These are phyloP conservation scores for Leccinum aurantiacum DNA, from an alignment of 768 basidiomycete species.

Conservation along the genomic window DNA sequence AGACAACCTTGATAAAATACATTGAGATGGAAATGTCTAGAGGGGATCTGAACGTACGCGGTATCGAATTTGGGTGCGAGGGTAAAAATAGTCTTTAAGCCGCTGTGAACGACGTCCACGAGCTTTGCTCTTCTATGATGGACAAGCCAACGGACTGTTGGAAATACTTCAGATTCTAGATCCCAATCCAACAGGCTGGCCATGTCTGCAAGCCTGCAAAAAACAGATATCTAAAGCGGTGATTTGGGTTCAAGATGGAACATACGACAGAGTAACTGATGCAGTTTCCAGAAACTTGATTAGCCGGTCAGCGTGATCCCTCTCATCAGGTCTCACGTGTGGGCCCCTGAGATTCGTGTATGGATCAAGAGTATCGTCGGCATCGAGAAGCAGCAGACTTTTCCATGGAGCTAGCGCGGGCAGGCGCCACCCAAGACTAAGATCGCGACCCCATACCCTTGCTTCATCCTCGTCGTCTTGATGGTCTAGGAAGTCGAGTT, in stretches of 20 bases:
- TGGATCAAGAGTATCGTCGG: slow-evolving; percentile 55
- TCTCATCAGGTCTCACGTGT: slow-evolving; percentile 63
- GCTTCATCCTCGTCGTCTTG: slow-evolving; percentile 53
- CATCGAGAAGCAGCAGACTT: slow-evolving; percentile 74
- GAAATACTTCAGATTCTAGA: slow-evolving; percentile 77
- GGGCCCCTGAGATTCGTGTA: slow-evolving; percentile 59
- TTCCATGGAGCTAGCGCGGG: slow-evolving; percentile 89
- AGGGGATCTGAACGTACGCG: slow-evolving; percentile 46
- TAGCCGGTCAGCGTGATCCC: slow-evolving; percentile 66
- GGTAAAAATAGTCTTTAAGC: slow-evolving; percentile 80
- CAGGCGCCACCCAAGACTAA: slow-evolving; percentile 70
- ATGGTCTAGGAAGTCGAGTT: slow-evolving; percentile 48
- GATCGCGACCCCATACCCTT: slow-evolving; percentile 63
- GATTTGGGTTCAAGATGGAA: slow-evolving; percentile 12
- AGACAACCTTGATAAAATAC: slow-evolving; percentile 26
- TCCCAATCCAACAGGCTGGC: slow-evolving; percentile 82
- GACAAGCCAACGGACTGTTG: slow-evolving; percentile 90
- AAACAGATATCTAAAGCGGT: neutral
- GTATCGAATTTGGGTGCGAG: slow-evolving; percentile 63
- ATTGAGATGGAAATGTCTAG: neutral
- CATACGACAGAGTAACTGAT: slow-evolving; percentile 75
- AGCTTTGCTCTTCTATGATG: slow-evolving; percentile 88
- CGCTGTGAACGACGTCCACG: slow-evolving; percentile 78
- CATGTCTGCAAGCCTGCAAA: slow-evolving; percentile 69
- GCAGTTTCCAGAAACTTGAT: slow-evolving; percentile 74